Base-by-base conservation (phyloP, 75 land plant genomes). In the Isoetes taiwanensis region DNA sequence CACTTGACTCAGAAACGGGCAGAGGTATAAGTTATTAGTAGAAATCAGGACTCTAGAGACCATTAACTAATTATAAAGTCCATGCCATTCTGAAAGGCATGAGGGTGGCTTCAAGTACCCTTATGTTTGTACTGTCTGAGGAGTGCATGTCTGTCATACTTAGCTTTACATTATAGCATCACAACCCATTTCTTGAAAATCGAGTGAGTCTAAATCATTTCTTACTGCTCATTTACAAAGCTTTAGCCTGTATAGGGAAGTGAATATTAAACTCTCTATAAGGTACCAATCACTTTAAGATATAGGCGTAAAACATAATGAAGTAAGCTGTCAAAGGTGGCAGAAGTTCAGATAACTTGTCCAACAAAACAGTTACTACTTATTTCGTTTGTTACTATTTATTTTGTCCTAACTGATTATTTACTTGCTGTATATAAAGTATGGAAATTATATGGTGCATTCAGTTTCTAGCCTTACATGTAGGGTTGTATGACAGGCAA, bases 1-100 rank as follows among this genome's bases (percentile, higher is more conserved):
- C 60, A 56, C 17, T 40, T 72, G 20, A 61, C 65, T 43, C 71
- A 67, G 57, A 39, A 64, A 38, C 61, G 75, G 61, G 75, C 75
- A 35, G 68, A 72, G 72, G 75, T 62, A 62, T 54, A 65, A n/a
- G n/a, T n/a, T n/a, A n/a, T n/a, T n/a, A n/a, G n/a, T n/a, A n/a
- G n/a, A n/a, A n/a, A n/a, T n/a, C n/a, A n/a, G n/a, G n/a, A n/a
- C n/a, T n/a, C n/a, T 62, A 62, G 59, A 65, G 59, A 33, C 4
- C 23, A 17, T 21, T 5, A 1, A 52, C 54, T 28, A 4, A 52
- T 24, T 28, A 52, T 8, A 2, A n/a, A 21, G 2, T 8, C n/a
- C 5, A 2, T 17, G n/a, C 12, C 30, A 12, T 19, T 1, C 24
- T 52, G 6, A 43, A 17, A 12, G 30, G 12, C 30, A 21, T 28